Conservation (phyloP, 768 basidiomycete genomes). For the Collybia nuda region DNA sequence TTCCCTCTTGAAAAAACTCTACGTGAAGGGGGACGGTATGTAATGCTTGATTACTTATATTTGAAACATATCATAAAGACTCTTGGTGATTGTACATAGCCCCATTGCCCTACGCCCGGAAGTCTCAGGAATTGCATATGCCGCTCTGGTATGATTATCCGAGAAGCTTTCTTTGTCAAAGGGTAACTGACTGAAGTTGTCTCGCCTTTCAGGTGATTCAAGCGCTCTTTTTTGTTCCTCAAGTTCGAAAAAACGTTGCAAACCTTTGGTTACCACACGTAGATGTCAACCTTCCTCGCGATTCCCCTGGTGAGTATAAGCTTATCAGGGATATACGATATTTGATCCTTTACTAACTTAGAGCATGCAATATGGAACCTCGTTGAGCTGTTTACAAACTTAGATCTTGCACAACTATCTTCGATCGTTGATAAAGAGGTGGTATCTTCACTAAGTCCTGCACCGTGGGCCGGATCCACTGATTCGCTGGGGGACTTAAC, state of each 20-base stretch:
- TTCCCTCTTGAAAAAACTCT: conserved; percentile 51
- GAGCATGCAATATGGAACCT: conserved; percentile 54
- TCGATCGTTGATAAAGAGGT: conserved; percentile 54
- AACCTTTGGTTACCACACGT: conserved; percentile 29
- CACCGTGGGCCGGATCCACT: conserved; percentile 31
- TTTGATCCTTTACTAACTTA: conserved; percentile 18
- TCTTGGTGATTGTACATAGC: conserved; percentile 29
- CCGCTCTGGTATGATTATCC: conserved; percentile 49
- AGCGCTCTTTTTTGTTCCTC: conserved; percentile 68
- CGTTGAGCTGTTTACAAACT: conserved; percentile 65
- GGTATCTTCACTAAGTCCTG: conserved; percentile 45
- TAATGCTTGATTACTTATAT: conserved; percentile 1
- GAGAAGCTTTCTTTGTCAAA: neutral
- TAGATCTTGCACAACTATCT: conserved; percentile 64
- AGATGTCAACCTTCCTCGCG: conserved; percentile 16
- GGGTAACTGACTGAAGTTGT: neutral
- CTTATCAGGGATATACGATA: neutral
- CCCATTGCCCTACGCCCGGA: conserved; percentile 71
- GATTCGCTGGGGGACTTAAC: conserved; percentile 20
- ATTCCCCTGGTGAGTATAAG: conserved; percentile 25
- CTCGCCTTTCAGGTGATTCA: conserved; percentile 38
- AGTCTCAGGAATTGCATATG: conserved; percentile 48
- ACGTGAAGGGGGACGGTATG: conserved; percentile 60
- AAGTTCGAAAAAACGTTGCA: conserved; percentile 51
- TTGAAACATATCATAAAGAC: neutral